Conservation (phyloP, 1,284 basidiomycete genomes). For the Macrocystidia cucumis region DNA sequence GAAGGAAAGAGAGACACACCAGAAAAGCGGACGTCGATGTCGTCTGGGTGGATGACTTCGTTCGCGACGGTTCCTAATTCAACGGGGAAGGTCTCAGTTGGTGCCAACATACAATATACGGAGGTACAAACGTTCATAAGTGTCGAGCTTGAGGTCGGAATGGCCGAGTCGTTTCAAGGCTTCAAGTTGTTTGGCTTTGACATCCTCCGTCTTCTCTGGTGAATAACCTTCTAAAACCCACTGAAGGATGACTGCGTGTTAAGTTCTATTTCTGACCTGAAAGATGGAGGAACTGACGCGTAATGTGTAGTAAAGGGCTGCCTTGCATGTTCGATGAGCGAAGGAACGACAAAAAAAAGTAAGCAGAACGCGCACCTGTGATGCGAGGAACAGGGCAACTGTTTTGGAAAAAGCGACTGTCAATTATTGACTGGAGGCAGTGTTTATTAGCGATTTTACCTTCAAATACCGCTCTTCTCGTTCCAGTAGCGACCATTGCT, state of each 20-base stretch:
- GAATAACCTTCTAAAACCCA: slow-evolving; percentile 35
- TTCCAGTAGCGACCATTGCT: too few relatives aligned
- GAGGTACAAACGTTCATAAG: slow-evolving; percentile 66
- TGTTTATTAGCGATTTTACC: too few relatives aligned
- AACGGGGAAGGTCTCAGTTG: slow-evolving; percentile 6
- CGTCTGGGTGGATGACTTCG: slow-evolving; percentile 82
- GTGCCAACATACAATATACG: neutral
- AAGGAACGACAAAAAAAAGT: slow-evolving; percentile 6
- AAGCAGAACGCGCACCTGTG: slow-evolving; percentile 27
- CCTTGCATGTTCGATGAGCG: slow-evolving; percentile 26
- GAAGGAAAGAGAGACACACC: too few relatives aligned
- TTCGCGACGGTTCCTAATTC: slow-evolving; percentile 77
- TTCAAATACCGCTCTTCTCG: too few relatives aligned
- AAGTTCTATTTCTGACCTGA: neutral
- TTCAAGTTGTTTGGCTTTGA: slow-evolving; percentile 64
- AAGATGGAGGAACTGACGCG: slow-evolving; percentile 22
- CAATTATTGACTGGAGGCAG: too few relatives aligned
- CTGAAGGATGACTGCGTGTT: slow-evolving; percentile 13
- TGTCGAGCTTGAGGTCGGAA: slow-evolving; percentile 61
- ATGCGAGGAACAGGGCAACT: slow-evolving; percentile 38
- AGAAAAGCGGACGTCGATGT: slow-evolving; percentile 67
- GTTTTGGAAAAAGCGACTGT: too few relatives aligned
- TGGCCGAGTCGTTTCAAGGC: slow-evolving; percentile 71
- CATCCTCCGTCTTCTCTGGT: slow-evolving; percentile 46
- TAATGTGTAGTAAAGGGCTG: slow-evolving; percentile 38